Percentiles rank a stretch among this genome's conserved stretches.
Conservation (phyloP, 768 basidiomycete species). For the Boletus reticulatus region DNA sequence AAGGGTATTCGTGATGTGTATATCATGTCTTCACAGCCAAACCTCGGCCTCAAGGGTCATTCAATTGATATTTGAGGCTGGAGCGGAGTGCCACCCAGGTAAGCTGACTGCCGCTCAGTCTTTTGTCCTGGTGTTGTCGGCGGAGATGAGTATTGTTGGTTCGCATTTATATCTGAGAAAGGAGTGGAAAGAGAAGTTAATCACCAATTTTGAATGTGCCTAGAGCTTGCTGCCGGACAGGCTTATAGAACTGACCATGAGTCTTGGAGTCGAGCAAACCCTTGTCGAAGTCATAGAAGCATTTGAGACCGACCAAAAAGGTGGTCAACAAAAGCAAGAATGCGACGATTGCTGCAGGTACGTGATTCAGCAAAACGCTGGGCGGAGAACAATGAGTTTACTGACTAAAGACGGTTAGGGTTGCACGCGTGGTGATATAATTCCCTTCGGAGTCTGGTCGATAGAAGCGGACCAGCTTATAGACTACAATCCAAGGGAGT, state of each 20-base stretch:
- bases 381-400: conserved; percentile 2
- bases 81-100: conserved; percentile 43
- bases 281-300: conserved; percentile 79
- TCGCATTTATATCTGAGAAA: conserved; percentile 46
- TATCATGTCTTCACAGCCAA: neutral
- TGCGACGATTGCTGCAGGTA: conserved; percentile 60
- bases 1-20: conserved; percentile 2
- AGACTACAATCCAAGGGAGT: conserved; percentile 46
- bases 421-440: conserved; percentile 74
- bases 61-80: conserved; percentile 77
- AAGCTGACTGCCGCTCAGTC: conserved; percentile 47
- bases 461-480: conserved; percentile 85
- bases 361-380: neutral
- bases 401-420: conserved; percentile 80
- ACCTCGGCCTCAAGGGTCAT: conserved; percentile 36
- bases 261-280: conserved; percentile 74
- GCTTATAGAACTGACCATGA: conserved; percentile 57
- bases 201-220: conserved; percentile 34
- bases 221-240: conserved; percentile 26
- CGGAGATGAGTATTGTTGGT: conserved; percentile 42
- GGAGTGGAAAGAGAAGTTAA: conserved; percentile 24
- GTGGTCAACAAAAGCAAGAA: conserved; percentile 74
- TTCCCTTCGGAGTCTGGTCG: conserved; percentile 49
- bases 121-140: conserved; percentile 42
- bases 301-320: conserved; percentile 73